Conservation (phyloP, 371 early-diverging fungal genomes). For the Parasitella parasitica region DNA sequence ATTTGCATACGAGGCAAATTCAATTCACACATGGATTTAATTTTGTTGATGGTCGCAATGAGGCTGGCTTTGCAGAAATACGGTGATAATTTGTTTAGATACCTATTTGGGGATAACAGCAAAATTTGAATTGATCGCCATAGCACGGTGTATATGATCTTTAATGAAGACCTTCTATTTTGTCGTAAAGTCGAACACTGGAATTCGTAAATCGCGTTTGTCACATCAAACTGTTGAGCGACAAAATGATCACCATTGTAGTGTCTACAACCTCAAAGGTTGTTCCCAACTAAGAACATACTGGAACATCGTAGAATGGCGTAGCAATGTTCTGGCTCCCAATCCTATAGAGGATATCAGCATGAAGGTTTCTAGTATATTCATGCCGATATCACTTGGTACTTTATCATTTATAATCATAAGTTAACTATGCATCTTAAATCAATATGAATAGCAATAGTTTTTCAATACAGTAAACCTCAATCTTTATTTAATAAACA, state of each 20-base stretch:
- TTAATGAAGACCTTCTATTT: constrained; percentile 18
- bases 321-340: no score
- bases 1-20: constrained; percentile 11
- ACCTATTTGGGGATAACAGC: constrained; percentile 16
- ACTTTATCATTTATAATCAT: no score
- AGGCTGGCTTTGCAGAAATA: constrained; percentile 7
- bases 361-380: no score
- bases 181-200: neutral
- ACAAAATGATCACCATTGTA: constrained; percentile 14
- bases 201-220: neutral
- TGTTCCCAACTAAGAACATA: no score
- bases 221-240: neutral
- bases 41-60: constrained; percentile 6
- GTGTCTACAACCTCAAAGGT: no score
- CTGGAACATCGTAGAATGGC: no score
- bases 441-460: no score
- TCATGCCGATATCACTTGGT: no score
- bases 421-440: no score
- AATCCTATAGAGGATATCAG: no score
- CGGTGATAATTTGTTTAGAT: constrained; percentile 2
- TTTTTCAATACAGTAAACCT: no score
- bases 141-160: constrained; percentile 8
- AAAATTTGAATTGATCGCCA: constrained; percentile 16
- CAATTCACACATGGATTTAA: constrained; percentile 9
- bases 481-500: no score